Evolutionary conservation across 176 grass and related monocot species (phyloP).

Genomic region (Oryza punctata): DNA sequence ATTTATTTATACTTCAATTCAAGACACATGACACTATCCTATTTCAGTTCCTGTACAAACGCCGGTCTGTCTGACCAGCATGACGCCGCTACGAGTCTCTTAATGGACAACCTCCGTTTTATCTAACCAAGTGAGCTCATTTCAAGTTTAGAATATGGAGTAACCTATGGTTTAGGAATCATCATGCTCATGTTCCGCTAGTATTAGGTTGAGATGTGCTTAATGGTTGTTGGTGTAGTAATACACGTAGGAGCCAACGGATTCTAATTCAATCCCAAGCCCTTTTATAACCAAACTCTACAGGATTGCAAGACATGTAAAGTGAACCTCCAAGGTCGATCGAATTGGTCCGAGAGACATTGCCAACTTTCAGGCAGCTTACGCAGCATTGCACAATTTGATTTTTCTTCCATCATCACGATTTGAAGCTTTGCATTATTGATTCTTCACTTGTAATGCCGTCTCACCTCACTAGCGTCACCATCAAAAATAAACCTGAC

Average conservation of each 20-base stretch:
- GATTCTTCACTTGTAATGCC: not conserved
- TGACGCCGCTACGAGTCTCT: no score
- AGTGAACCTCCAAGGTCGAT: no score
- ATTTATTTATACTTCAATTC: no score
- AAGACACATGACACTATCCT: no score
- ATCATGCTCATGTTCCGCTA: not conserved
- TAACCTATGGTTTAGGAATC: no score
- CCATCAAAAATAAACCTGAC: not conserved
- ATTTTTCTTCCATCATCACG: not conserved
- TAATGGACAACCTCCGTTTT: no score
- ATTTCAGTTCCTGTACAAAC: no score
- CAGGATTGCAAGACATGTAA: no score
- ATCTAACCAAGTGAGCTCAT: no score
- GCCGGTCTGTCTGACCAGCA: no score
- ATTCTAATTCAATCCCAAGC: not conserved
- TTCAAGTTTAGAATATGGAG: no score
- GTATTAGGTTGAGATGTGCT: not conserved
- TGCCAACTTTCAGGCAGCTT: not conserved
- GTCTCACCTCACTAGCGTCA: not conserved
- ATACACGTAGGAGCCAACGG: not conserved
- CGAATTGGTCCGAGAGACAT: not conserved
- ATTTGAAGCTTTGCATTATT: not conserved
- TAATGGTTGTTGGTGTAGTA: not conserved
- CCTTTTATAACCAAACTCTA: no score
- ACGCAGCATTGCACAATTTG: not conserved